Evolutionary conservation across 306 rosid genomes (phyloP), one percentile per base, ranked within the genome.

Genomic region (Sechiopsis laciniata): DNA sequence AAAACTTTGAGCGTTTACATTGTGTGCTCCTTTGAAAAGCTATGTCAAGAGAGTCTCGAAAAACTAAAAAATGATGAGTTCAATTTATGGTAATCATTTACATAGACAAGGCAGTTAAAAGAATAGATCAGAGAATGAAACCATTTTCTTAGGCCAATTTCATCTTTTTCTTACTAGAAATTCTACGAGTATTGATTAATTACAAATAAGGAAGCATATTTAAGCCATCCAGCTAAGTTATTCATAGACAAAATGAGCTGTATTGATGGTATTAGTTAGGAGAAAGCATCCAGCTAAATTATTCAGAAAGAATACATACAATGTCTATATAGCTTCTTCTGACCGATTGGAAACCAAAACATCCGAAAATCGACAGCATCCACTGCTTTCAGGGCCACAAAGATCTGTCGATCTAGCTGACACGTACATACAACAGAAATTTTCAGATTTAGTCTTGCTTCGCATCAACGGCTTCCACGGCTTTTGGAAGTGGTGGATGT

Each of bases 371-470:
- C 58, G 14, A 69, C 21, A 4, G 40, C 10, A 10, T 46, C 53
- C 35, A 68, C 68, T 48, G 53, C 16, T 68, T 68, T 51, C 24
- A 37, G 52, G 16, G 71, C 16, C 53, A 17, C 71, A 64, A 19
- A 64, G 15, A 64, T 37, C 14, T 5, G 62, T 26, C 14, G 50
- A 13, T 53, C 60, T 35, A 9, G 62, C 15, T 53, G 75, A 53
- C 13, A 71, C 9, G 48, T 73, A 73, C 19, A 54, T 46, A 60
- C 22, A 58, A 11, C 24, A 24, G 24, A 51, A 37, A 26, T 26
- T 48, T 65, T 63, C 55, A 60, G 53, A 45, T 59, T 86, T 81
- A 91, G 63, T 91, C 97, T 70, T 76, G 78, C 86, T 91, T 91
- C 15, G 64, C 81, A 68, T 72, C 82, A 51, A 29, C 85, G 29